Evolutionary conservation across 2,329 filamentous ascomycete species (phyloP).

Genomic region (Alternaria sp.): DNA sequence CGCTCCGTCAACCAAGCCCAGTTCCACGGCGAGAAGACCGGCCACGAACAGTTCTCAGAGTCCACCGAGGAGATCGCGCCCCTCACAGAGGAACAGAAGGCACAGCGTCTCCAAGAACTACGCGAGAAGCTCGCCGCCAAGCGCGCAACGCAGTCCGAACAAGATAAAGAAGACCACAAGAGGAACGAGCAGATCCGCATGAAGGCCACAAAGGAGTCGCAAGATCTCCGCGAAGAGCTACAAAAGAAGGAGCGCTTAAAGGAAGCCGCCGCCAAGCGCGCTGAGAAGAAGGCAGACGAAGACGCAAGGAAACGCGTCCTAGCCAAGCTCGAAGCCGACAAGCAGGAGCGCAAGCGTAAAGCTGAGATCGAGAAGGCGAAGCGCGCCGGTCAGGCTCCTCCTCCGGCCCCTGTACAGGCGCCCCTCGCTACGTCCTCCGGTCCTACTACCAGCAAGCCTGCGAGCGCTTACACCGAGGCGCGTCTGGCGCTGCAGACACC

Average conservation of each 20-base stretch:
- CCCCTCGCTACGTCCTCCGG: constrained; percentile 55
- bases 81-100: constrained; percentile 90
- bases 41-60: constrained; percentile 89
- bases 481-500: constrained; percentile 81
- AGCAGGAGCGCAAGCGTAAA: constrained; percentile 84
- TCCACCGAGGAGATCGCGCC: constrained; percentile 92
- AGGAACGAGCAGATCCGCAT: constrained; percentile 83
- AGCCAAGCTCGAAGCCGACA: constrained; percentile 94
- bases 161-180: constrained; percentile 82
- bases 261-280: constrained; percentile 82
- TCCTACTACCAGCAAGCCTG: constrained; percentile 64
- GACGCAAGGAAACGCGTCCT: constrained; percentile 89
- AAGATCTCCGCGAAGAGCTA: constrained; percentile 89
- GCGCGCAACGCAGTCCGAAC: constrained; percentile 68
- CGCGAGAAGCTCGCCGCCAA: constrained; percentile 75
- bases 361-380: constrained; percentile 84
- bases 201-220: constrained; percentile 87
- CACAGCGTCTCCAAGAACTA: constrained; percentile 76
- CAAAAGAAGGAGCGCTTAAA: constrained; percentile 89
- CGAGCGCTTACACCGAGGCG: constrained; percentile 77
- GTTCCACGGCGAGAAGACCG: constrained; percentile 89
- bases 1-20: constrained; percentile 80
- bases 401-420: constrained; percentile 57
- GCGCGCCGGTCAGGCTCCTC: constrained; percentile 73
- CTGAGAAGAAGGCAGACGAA: constrained; percentile 84